Evolutionary conservation across 1,284 basidiomycete species (phyloP), one percentile per base, ranked within the genome.

Genomic region (Rhodotorula sp.): DNA sequence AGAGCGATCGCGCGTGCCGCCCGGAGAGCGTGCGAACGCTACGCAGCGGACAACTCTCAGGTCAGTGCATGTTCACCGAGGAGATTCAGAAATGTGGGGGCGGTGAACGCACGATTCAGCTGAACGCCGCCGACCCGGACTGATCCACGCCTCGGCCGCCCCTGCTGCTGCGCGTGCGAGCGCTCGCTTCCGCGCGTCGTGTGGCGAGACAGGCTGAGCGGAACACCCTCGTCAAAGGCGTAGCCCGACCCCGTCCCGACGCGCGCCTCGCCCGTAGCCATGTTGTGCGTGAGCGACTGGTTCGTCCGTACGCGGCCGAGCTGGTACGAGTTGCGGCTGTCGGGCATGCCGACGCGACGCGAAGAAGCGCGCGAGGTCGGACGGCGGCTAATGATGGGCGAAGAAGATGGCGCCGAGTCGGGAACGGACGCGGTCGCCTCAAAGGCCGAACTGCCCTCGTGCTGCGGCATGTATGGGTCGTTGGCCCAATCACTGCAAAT

Each of bases 401-500:
- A 66, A 14, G 60, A 49, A 2, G 71, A 67, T 4, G 65, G 61
- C 3, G 71, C 66, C 21, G 67, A 67, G 3, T 63, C 68, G 58
- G 53, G 56, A 12, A 62, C 25, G 17, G 57, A 34, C 27, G 34
- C 44, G 25, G 60, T 25, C 17, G 62, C 66, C 60, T 67, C 70
- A 46, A 72, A 74, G 19, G 52, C 23, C 42, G 63, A 23, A 23
- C 46, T 23, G 54, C 17, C 46, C 17, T 16, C 14, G 13, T 54
- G 64, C 16, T 61, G 63, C 2, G 73, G 81, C 75, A 83, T 82
- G 41, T 72, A 75, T 2, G 82, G 82, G 67, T 83, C 82, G 70
- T 80, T 72, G 4, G 73, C 59, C 67, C 80, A 83, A 73, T 83
- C 82, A 77, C 34, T 34, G 5, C 34, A 5, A 5, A 34, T 3